Conservation (phyloP, 306 rosid species). For the Canavalia gladiata region DNA sequence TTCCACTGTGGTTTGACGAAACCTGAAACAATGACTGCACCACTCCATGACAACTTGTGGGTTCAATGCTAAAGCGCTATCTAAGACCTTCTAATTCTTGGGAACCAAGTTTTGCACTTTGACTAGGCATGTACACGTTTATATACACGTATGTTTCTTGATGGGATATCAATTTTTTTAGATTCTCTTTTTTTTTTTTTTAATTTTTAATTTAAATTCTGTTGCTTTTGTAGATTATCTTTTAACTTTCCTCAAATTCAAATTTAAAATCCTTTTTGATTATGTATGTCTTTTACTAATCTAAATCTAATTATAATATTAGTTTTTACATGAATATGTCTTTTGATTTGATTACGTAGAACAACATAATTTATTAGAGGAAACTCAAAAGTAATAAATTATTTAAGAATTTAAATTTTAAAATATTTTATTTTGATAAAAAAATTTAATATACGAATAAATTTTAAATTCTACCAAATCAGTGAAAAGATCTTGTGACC, state of each 20-base stretch:
- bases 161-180: neutral
- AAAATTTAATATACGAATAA: too few species aligned
- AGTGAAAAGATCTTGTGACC: too few species aligned
- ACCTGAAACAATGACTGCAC: slow-evolving; percentile 31
- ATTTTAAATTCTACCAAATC: too few species aligned
- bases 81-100: neutral
- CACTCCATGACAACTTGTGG: slow-evolving; percentile 12
- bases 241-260: neutral
- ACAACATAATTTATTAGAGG: too few species aligned
- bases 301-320: too few species aligned
- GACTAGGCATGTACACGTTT: neutral
- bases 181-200: neutral
- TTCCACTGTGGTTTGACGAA: slow-evolving; percentile 2
- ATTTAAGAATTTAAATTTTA: too few species aligned
- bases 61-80: neutral
- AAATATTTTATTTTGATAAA: too few species aligned
- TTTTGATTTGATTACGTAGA: too few species aligned
- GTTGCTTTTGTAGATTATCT: neutral
- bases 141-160: neutral
- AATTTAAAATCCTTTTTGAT: too few species aligned
- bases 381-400: too few species aligned
- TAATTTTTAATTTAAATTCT: neutral
- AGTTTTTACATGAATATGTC: too few species aligned
- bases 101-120: slow-evolving; percentile 2
- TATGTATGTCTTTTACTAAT: too few species aligned